phyloP scores from a whole-genome alignment of 768 basidiomycete species.

The Crepidotus variabilis region DNA sequence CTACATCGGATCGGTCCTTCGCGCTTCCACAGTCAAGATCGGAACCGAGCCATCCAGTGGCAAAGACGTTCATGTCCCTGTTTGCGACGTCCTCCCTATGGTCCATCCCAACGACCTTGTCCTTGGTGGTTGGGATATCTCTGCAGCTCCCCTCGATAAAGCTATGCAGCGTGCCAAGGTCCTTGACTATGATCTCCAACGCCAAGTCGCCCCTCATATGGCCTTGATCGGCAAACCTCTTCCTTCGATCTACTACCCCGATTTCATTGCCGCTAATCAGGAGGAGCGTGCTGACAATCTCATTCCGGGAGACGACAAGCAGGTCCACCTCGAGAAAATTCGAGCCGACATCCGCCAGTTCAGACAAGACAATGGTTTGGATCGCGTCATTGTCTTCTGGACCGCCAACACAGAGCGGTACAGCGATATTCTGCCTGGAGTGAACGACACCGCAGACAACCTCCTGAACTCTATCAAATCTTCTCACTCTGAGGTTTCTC shows the following conservation, averaged over 20 bases:
- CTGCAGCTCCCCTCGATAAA: conserved; percentile 75
- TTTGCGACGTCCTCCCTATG: conserved; percentile 93
- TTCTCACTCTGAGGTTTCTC: conserved; percentile 93
- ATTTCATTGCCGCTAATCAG: conserved; percentile 98
- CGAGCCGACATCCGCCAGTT: conserved; percentile 93
- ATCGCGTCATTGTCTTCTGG: conserved; percentile 94
- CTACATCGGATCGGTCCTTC: conserved; percentile 95
- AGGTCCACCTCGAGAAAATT: conserved; percentile 86
- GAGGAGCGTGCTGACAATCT: conserved; percentile 94
- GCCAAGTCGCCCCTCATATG: conserved; percentile 89
- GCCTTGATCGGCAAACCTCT: conserved; percentile 75
- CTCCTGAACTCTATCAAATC: conserved; percentile 76
- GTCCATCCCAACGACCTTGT: conserved; percentile 98
- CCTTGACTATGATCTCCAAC: conserved; percentile 94
- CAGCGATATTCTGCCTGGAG: conserved; percentile 88
- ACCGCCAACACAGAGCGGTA: conserved; percentile 99
- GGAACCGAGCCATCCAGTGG: conserved; percentile 76
- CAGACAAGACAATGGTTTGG: conserved; percentile 78
- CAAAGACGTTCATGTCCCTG: conserved; percentile 89
- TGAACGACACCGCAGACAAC: conserved; percentile 92
- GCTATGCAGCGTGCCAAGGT: conserved; percentile 94
- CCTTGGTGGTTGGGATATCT: conserved; percentile 98
- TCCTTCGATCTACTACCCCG: conserved; percentile 95
- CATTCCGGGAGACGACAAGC: conserved; percentile 82
- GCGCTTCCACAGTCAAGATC: conserved; percentile 91